phyloP scores from a whole-genome alignment of 75 land plant species.

The Larix kaempferi region DNA sequence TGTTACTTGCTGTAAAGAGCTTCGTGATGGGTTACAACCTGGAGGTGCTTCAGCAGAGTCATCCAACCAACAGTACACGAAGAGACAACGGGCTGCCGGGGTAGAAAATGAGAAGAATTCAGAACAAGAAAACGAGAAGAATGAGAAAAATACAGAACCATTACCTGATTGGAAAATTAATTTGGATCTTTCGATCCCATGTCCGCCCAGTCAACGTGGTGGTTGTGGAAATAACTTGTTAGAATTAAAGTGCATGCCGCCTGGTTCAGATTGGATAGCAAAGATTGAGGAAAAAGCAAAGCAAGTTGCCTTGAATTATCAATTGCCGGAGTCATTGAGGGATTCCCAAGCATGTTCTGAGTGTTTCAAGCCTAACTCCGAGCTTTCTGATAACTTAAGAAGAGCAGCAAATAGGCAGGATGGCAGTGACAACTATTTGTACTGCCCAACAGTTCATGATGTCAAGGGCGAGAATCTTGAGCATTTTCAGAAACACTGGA shows the following conservation, averaged over 20 bases:
- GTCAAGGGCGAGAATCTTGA: slow-evolving; percentile 32
- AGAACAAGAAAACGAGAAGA: background rate
- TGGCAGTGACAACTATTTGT: slow-evolving; percentile 58
- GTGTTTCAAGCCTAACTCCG: slow-evolving; percentile 11
- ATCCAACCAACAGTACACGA: slow-evolving; percentile 16
- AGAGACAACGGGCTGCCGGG: background rate
- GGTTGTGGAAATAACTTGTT: slow-evolving; percentile 54
- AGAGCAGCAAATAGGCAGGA: slow-evolving; percentile 52
- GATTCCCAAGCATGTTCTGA: slow-evolving; percentile 22
- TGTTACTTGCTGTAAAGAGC: slow-evolving; percentile 64
- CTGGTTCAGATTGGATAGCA: slow-evolving; percentile 16
- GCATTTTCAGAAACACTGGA: slow-evolving; percentile 88
- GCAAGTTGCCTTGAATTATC: background rate
- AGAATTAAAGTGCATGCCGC: slow-evolving; percentile 33
- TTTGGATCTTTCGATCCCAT: slow-evolving; percentile 39
- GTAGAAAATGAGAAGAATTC: background rate
- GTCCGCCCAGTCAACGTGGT: slow-evolving; percentile 52
- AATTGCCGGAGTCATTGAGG: background rate
- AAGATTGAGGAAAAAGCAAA: slow-evolving; percentile 15
- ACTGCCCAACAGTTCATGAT: slow-evolving; percentile 42
- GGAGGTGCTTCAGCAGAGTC: slow-evolving; percentile 20
- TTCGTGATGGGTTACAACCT: slow-evolving; percentile 27
- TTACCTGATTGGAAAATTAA: slow-evolving; percentile 38
- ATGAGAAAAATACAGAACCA: too few relatives aligned
- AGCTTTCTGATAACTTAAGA: slow-evolving; percentile 20